Conservation (phyloP, 495 filamentous ascomycete species). For the Aspergillus coremiiformis region DNA sequence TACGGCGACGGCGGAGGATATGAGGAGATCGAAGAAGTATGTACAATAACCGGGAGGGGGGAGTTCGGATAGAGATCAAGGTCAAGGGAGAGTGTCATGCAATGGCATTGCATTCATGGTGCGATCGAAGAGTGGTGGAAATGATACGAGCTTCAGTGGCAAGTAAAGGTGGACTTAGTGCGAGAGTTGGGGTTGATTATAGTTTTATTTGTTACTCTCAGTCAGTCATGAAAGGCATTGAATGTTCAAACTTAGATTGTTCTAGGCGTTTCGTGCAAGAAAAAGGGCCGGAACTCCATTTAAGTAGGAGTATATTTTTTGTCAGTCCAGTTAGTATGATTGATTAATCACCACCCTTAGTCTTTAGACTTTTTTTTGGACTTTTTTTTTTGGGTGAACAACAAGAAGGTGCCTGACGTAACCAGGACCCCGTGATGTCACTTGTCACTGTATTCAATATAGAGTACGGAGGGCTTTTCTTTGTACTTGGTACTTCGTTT, state of each 20-base stretch:
- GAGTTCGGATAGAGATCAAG: neutral
- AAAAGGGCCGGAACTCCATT: neutral
- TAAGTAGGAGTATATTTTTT: neutral
- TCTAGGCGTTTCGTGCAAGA: neutral
- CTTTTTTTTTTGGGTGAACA: neutral
- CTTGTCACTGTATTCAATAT: neutral
- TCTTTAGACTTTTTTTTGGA: neutral
- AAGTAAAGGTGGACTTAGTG: neutral
- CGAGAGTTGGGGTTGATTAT: neutral
- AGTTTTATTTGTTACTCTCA: neutral
- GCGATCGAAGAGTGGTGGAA: neutral
- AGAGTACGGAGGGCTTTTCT: too few relatives aligned
- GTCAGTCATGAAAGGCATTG: too few relatives aligned
- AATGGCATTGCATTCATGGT: neutral
- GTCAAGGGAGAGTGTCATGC: neutral
- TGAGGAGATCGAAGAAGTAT: too few relatives aligned
- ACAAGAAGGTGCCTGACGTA: conserved; percentile 12
- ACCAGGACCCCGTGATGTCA: conserved; percentile 11
- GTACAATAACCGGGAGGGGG: too few relatives aligned
- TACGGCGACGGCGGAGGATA: conserved; percentile 25
- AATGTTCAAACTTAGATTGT: too few relatives aligned
- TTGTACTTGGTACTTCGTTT: too few relatives aligned
- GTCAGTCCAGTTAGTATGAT: too few relatives aligned
- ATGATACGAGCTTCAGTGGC: neutral
- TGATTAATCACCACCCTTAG: too few relatives aligned